Conservation (phyloP, 345 rosid genomes). For the Gossypium mustelinum region DNA sequence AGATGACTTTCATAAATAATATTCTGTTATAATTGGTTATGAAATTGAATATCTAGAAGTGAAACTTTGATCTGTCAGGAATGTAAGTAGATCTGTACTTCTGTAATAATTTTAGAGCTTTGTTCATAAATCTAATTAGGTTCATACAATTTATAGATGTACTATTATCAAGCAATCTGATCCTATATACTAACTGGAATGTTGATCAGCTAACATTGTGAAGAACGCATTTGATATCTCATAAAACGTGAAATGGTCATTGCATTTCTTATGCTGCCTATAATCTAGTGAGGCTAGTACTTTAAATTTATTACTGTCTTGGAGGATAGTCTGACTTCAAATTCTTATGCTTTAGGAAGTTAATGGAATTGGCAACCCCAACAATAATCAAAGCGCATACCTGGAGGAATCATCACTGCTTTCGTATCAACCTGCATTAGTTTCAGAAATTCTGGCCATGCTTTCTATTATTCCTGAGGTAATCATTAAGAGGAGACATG, state of each 20-base stretch:
- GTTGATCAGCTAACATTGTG: not conserved
- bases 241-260: not conserved
- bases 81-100: not conserved
- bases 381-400: constrained; percentile 29
- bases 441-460: constrained; percentile 56
- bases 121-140: not conserved
- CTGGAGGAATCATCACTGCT: constrained; percentile 36
- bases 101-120: not conserved
- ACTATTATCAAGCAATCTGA: not conserved
- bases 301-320: not conserved
- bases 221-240: not conserved
- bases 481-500: constrained; percentile 4
- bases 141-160: not conserved
- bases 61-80: not conserved
- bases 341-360: constrained; percentile 40
- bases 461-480: constrained; percentile 81
- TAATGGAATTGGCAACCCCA: constrained; percentile 15
- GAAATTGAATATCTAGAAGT: not conserved
- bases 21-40: not conserved
- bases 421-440: constrained; percentile 47
- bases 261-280: not conserved
- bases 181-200: not conserved
- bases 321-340: not conserved
- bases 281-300: not conserved
- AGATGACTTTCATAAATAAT: not conserved